These are phyloP conservation scores for Apostasia ramifera DNA, from an alignment of 106 monocot genomes.

Conservation along the genomic window DNA sequence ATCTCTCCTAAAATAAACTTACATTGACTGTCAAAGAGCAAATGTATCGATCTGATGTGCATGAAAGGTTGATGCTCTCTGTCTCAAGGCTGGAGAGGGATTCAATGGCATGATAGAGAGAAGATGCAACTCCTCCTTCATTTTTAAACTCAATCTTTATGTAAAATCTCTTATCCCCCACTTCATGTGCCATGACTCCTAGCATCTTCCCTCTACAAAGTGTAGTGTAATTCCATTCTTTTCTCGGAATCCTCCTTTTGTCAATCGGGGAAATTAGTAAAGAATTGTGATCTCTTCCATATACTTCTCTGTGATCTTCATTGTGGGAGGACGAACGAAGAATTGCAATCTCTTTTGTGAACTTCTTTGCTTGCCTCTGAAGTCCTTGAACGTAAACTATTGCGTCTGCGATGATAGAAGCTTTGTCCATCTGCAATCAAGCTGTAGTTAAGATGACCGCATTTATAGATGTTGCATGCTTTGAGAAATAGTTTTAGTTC, in stretches of 20 bases:
- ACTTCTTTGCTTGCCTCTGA: constrained; percentile 26
- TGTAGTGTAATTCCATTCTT: neutral
- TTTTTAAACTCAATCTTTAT: constrained; percentile 36
- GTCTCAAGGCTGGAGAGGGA: constrained; percentile 32
- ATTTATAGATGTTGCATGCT: no score
- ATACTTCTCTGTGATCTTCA: neutral
- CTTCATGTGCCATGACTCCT: constrained; percentile 18
- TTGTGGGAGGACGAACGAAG: constrained; percentile 25
- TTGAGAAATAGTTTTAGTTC: neutral
- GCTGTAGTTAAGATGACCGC: no score
- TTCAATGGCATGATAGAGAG: constrained; percentile 50
- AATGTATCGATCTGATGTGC: constrained; percentile 14
- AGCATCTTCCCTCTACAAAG: constrained; percentile 19
- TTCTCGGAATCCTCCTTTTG: neutral
- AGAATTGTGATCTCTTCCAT: neutral
- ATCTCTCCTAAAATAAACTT: neutral
- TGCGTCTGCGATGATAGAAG: constrained; percentile 70
- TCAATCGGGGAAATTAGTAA: neutral
- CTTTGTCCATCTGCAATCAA: constrained; percentile 72
- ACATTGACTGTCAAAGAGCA: constrained; percentile 31
- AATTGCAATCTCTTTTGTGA: constrained; percentile 33
- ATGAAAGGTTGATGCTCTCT: constrained; percentile 41
- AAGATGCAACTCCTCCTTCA: constrained; percentile 18
- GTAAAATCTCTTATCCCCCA: constrained; percentile 37
- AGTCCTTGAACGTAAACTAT: constrained; percentile 41